Conservation (phyloP, 2,329 filamentous ascomycete species). For the Nothopassalora personata region DNA sequence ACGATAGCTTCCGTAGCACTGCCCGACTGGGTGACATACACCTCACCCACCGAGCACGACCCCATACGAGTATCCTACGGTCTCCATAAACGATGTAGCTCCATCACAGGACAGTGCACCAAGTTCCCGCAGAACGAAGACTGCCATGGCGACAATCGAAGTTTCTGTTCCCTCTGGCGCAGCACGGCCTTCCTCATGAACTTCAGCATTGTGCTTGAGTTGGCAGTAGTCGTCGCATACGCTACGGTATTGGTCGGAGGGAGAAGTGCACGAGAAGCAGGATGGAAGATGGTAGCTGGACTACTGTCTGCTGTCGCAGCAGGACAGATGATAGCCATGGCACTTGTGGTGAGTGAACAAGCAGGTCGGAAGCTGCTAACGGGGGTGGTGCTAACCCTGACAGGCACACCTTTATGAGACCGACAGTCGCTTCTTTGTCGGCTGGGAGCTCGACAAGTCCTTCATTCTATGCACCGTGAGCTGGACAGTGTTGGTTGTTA, state of each 20-base stretch:
- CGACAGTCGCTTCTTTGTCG: slow-evolving; percentile 75
- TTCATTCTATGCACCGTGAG: slow-evolving; percentile 65
- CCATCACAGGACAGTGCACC: slow-evolving; percentile 57
- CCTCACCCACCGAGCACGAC: slow-evolving; percentile 29
- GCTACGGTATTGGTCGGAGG: slow-evolving; percentile 71
- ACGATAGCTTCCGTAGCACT: slow-evolving; percentile 64
- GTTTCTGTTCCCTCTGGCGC: slow-evolving; percentile 90
- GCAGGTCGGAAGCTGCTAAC: no score
- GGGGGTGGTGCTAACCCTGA: background rate
- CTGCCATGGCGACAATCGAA: slow-evolving; percentile 60
- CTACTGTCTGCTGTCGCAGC: slow-evolving; percentile 61
- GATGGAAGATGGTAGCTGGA: slow-evolving; percentile 70
- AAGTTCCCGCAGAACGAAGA: slow-evolving; percentile 63
- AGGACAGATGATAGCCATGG: slow-evolving; percentile 72
- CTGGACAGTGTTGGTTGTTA: slow-evolving; percentile 52
- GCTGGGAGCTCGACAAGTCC: slow-evolving; percentile 74
- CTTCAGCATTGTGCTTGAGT: slow-evolving; percentile 74
- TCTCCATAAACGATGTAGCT: slow-evolving; percentile 75
- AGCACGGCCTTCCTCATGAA: slow-evolving; percentile 83
- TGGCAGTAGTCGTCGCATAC: slow-evolving; percentile 75
- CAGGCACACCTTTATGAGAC: slow-evolving; percentile 60
- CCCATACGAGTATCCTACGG: slow-evolving; percentile 65
- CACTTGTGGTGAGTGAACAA: slow-evolving; percentile 64
- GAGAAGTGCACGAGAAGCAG: slow-evolving; percentile 70
- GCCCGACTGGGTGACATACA: slow-evolving; percentile 63